These are phyloP conservation scores for Glycine tomentella DNA, from an alignment of 306 rosid species.

Conservation along the genomic window DNA sequence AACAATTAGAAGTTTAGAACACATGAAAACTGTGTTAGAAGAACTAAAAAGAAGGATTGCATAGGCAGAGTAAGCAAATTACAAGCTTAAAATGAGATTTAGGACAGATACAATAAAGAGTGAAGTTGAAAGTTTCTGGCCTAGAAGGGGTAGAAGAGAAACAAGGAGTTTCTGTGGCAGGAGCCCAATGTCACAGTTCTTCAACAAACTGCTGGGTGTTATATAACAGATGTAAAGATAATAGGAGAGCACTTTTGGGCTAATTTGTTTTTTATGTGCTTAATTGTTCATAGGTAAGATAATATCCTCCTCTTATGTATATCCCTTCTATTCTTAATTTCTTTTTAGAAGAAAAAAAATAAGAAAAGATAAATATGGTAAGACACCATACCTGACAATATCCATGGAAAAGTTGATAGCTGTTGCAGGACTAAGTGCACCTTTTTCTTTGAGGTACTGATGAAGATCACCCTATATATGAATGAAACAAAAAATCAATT, in stretches of 20 bases:
- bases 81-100: not conserved
- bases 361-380: not conserved
- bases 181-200: conserved; percentile 13
- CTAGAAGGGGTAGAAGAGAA: conserved; percentile 5
- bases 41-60: not conserved
- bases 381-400: conserved; percentile 75
- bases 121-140: conserved; percentile 5
- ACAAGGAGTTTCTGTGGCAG: conserved; percentile 23
- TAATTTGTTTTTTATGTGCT: conserved; percentile 6
- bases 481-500: conserved; percentile 51
- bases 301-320: conserved; percentile 27
- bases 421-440: conserved; percentile 75
- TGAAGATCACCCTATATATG: conserved; percentile 91
- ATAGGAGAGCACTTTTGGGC: conserved; percentile 23
- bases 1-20: not conserved
- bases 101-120: not conserved
- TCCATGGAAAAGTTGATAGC: conserved; percentile 89
- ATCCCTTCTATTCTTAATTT: conserved; percentile 9
- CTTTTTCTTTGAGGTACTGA: conserved; percentile 92
- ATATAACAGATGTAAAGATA: conserved; percentile 14
- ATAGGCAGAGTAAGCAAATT: not conserved
- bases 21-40: not conserved
- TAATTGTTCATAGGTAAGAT: not conserved
- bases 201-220: conserved; percentile 18
- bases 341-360: not conserved